Conservation (phyloP, 2,329 filamentous ascomycete species). For the Epicoccum nigrum region DNA sequence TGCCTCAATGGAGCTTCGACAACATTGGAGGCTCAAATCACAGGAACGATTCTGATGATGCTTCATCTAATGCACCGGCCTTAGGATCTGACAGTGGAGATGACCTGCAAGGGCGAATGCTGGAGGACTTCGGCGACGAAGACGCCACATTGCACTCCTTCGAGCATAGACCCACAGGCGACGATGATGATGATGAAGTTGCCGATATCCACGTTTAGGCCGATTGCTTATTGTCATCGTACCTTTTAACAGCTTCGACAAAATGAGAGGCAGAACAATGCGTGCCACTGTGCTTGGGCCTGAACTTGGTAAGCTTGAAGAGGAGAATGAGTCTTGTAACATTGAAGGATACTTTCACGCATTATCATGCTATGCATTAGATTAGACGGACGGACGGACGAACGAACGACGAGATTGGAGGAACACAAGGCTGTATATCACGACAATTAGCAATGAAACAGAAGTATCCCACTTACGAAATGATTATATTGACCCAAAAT, state of each 20-base stretch:
- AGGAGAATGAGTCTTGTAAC: not conserved
- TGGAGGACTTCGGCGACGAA: conserved; percentile 35
- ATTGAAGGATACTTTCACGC: not conserved
- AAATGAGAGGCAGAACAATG: too few species aligned
- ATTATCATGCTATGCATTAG: conserved; percentile 15
- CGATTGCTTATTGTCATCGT: not conserved
- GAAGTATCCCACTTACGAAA: too few species aligned
- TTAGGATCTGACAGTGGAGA: conserved; percentile 29
- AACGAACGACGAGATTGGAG: not conserved
- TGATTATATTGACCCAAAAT: too few species aligned
- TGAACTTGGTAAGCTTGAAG: too few species aligned
- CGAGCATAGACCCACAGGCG: conserved; percentile 8
- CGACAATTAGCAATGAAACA: not conserved
- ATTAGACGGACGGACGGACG: conserved; percentile 13
- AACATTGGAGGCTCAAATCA: conserved; percentile 4
- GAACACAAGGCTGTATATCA: conserved; percentile 6
- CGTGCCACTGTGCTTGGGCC: too few species aligned
- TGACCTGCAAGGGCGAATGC: conserved; percentile 2
- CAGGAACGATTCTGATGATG: conserved; percentile 24
- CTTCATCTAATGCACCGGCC: conserved; percentile 30
- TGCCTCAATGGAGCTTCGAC: conserved; percentile 34
- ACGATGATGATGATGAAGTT: conserved; percentile 30
- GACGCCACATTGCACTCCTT: conserved; percentile 21
- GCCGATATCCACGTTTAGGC: conserved; percentile 25
- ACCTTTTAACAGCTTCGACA: not conserved